phyloP scores from a whole-genome alignment of 1,284 basidiomycete species.

The Apiotrichum sp. region DNA sequence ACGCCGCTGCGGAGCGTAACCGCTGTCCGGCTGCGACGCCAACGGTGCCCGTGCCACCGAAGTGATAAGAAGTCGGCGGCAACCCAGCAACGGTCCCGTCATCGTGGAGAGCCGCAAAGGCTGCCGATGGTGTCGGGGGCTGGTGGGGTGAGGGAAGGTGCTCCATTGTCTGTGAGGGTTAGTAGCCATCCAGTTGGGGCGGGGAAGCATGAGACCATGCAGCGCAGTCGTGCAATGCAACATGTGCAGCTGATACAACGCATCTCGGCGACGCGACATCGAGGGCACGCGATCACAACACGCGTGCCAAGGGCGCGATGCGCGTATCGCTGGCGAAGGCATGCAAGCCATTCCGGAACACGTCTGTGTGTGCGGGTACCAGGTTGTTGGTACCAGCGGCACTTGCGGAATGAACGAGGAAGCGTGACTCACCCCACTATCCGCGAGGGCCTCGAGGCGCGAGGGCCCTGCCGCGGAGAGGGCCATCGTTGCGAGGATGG shows the following conservation, averaged over 20 bases:
- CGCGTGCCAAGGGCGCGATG: no score
- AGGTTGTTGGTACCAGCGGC: no score
- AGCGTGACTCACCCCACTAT: constrained; percentile 1
- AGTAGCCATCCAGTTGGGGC: background rate
- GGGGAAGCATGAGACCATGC: no score
- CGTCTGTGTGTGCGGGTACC: no score
- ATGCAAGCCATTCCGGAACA: no score
- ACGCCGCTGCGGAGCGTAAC: background rate
- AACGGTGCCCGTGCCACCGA: background rate
- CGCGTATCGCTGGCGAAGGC: no score
- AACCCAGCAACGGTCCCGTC: background rate
- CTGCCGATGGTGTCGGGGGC: background rate
- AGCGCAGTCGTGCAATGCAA: no score
- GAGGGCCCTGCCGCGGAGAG: constrained; percentile 1
- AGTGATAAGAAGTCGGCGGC: background rate
- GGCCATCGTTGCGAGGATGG: background rate
- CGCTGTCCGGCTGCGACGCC: background rate
- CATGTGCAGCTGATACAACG: no score
- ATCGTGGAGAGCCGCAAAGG: background rate
- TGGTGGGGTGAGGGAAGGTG: background rate
- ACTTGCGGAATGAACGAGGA: background rate
- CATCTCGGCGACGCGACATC: no score
- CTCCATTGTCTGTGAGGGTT: constrained; percentile 2
- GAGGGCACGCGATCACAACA: no score
- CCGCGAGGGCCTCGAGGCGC: background rate